Conservation (phyloP, 2,329 filamentous ascomycete genomes). For the Colletotrichum sojae region DNA sequence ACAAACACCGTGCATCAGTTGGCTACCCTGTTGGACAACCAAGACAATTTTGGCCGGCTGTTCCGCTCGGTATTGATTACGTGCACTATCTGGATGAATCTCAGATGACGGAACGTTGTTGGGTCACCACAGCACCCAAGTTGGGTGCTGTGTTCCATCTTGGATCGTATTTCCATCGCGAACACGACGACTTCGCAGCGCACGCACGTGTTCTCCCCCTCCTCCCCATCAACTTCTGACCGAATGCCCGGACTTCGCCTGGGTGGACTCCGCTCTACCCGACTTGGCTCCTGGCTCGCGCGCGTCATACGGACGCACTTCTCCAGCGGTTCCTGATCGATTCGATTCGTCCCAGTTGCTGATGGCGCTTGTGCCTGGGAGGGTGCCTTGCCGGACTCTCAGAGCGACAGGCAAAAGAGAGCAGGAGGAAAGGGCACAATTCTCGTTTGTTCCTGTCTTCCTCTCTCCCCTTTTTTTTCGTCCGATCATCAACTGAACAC, state of each 20-base stretch:
- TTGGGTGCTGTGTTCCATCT: neutral
- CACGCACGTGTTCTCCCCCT: neutral
- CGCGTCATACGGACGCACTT: constrained; percentile 13
- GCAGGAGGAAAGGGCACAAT: too few species aligned
- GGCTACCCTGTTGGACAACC: too few species aligned
- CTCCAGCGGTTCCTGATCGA: constrained; percentile 4
- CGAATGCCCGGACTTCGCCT: constrained; percentile 18
- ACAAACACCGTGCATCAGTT: too few species aligned
- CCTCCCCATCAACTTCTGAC: constrained; percentile 23
- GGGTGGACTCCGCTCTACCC: constrained; percentile 17
- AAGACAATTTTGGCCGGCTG: too few species aligned
- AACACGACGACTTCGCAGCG: neutral
- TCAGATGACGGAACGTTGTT: too few species aligned
- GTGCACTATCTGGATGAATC: constrained; percentile 9
- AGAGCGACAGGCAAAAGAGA: too few species aligned
- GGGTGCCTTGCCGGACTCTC: neutral
- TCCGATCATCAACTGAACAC: constrained; percentile 35
- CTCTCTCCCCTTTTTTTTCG: constrained; percentile 20
- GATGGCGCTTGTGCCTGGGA: neutral
- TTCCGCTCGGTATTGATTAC: neutral
- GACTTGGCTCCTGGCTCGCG: constrained; percentile 23
- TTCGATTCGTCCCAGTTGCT: constrained; percentile 10
- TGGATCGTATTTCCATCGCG: neutral
- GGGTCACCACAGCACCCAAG: too few species aligned
- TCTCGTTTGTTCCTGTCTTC: constrained; percentile 14